phyloP scores from a whole-genome alignment of 306 rosid species.

The Parietaria judaica region DNA sequence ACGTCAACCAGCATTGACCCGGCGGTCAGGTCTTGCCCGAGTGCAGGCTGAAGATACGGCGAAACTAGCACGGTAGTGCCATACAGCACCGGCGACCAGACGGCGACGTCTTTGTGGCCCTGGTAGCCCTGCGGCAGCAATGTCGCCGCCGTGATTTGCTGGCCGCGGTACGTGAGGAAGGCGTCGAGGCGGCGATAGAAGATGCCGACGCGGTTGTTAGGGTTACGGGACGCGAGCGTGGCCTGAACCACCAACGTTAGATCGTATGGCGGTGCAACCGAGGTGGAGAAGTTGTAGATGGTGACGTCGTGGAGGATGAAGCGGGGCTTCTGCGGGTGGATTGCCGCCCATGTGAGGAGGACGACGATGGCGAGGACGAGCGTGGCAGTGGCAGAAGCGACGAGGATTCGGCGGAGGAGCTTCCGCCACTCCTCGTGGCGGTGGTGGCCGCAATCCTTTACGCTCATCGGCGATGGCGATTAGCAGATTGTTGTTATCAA shows the following conservation, averaged over 20 bases:
- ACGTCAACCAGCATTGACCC: slow-evolving; percentile 39
- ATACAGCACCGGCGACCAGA: slow-evolving; percentile 65
- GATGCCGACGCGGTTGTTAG: slow-evolving; percentile 49
- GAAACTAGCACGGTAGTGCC: slow-evolving; percentile 44
- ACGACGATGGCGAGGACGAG: slow-evolving; percentile 26
- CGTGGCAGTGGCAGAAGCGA: not conserved
- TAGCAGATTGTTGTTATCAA: not conserved
- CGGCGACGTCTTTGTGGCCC: slow-evolving; percentile 46
- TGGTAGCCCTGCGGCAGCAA: slow-evolving; percentile 49
- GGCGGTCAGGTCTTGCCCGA: slow-evolving; percentile 39
- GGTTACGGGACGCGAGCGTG: slow-evolving; percentile 51
- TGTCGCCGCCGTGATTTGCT: slow-evolving; percentile 46
- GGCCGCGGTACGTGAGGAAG: slow-evolving; percentile 48
- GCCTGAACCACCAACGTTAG: slow-evolving; percentile 40
- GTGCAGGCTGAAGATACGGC: slow-evolving; percentile 25
- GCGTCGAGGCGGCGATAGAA: slow-evolving; percentile 36
- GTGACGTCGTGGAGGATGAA: slow-evolving; percentile 68
- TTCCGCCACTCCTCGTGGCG: slow-evolving; percentile 8
- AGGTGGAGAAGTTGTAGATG: slow-evolving; percentile 44
- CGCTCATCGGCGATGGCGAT: slow-evolving; percentile 28
- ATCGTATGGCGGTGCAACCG: slow-evolving; percentile 29
- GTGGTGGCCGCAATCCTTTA: slow-evolving; percentile 41
- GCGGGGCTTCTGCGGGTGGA: slow-evolving; percentile 50
- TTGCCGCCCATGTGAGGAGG: slow-evolving; percentile 47
- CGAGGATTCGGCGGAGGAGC: slow-evolving; percentile 27